Evolutionary conservation across 2,329 filamentous ascomycete species (phyloP).

Genomic region (Cytospora piceae): DNA sequence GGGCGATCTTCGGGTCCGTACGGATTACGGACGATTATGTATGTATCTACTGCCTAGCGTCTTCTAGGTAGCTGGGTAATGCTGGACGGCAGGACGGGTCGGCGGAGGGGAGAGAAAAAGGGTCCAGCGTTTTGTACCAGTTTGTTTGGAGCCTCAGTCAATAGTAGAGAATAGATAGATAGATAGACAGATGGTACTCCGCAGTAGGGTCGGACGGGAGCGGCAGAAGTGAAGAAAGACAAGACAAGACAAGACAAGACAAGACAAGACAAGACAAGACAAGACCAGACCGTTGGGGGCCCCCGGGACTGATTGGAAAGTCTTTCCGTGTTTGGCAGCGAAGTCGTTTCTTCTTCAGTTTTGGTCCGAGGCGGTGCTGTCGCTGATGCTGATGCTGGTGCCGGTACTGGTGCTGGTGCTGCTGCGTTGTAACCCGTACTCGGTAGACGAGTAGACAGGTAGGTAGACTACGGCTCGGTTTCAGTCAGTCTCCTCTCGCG

Average conservation of each 20-base stretch:
- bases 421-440: background rate
- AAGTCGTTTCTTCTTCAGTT: no score
- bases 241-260: no score
- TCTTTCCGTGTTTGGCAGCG: background rate
- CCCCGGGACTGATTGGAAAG: background rate
- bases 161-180: background rate
- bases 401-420: background rate
- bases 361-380: no score
- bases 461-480: background rate
- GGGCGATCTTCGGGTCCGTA: conserved; percentile 33
- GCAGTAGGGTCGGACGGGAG: background rate
- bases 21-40: conserved; percentile 2
- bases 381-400: no score
- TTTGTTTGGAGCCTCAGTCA: background rate
- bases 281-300: no score
- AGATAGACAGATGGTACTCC: background rate
- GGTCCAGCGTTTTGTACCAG: background rate
- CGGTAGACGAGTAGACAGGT: background rate
- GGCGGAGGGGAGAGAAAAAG: background rate
- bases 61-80: background rate
- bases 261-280: background rate
- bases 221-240: background rate
- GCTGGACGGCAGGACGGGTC: no score
- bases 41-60: conserved; percentile 6
- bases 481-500: background rate